Evolutionary conservation across 2,329 filamentous ascomycete species (phyloP).

Genomic region (Calonectria leucothoes): DNA sequence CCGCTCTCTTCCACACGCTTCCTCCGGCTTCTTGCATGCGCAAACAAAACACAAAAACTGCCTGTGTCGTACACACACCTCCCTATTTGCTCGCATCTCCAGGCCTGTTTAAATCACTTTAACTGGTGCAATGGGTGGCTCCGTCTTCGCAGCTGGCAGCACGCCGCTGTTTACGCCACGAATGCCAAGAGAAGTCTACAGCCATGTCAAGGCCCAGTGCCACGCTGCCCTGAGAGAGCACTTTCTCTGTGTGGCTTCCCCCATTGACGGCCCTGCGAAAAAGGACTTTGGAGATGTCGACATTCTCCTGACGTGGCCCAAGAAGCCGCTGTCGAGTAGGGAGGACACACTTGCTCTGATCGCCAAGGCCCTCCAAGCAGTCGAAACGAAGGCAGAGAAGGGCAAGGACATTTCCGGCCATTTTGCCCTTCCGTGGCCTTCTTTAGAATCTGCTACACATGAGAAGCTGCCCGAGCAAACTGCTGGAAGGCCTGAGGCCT

Average conservation of each 20-base stretch:
- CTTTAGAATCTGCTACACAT: constrained; percentile 21
- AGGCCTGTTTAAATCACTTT: neutral
- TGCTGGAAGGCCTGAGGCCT: neutral
- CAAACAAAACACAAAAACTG: neutral
- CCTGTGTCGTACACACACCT: neutral
- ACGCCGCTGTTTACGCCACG: constrained; percentile 71
- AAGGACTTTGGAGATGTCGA: constrained; percentile 79
- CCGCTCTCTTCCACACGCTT: neutral
- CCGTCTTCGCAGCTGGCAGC: constrained; percentile 62
- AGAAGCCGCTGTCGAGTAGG: constrained; percentile 12
- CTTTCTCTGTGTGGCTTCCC: constrained; percentile 67
- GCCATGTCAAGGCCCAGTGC: constrained; percentile 58
- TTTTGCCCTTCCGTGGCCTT: constrained; percentile 69
- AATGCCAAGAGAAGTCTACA: constrained; percentile 71
- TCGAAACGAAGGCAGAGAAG: constrained; percentile 46
- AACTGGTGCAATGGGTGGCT: constrained; percentile 70
- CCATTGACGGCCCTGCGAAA: constrained; percentile 78
- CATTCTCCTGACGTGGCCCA: constrained; percentile 65
- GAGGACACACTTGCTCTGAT: constrained; percentile 47
- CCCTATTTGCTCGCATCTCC: neutral
- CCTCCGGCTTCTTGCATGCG: neutral
- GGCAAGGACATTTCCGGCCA: constrained; percentile 48
- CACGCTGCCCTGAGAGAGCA: constrained; percentile 59
- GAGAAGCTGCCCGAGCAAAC: neutral
- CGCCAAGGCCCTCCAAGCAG: constrained; percentile 42